Percentiles rank a stretch among this genome's conserved stretches.
Conservation (phyloP, 768 basidiomycete genomes). For the Russula compacta region DNA sequence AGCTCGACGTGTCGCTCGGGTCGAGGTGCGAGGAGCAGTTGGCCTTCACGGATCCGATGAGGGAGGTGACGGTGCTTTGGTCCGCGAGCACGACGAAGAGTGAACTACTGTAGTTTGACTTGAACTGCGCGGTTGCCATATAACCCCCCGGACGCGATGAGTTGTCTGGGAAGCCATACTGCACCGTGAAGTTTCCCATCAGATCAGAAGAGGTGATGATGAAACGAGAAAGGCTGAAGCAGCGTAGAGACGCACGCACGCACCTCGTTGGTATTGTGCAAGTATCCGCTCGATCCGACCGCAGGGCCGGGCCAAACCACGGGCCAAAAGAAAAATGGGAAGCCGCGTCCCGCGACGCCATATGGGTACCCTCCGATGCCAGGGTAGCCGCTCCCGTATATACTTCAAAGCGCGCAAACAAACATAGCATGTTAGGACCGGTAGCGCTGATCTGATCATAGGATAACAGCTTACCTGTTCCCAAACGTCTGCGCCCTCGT, state of each 20-base stretch:
- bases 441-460: too few species aligned
- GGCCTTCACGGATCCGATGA: slow-evolving; percentile 24
- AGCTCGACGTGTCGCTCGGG: slow-evolving; percentile 5
- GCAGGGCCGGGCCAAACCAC: slow-evolving; percentile 19
- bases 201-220: background rate
- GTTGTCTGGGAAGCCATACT: slow-evolving; percentile 31
- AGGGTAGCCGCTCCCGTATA: slow-evolving; percentile 27
- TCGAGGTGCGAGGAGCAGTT: slow-evolving; percentile 25
- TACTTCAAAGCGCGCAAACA: slow-evolving; percentile 3
- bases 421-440: background rate
- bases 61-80: slow-evolving; percentile 27
- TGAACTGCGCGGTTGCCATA: slow-evolving; percentile 23
- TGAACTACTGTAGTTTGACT: slow-evolving; percentile 24
- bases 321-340: slow-evolving; percentile 26
- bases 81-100: slow-evolving; percentile 31
- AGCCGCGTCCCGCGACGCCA: slow-evolving; percentile 17
- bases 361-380: background rate
- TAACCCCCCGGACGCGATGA: slow-evolving; percentile 30
- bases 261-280: slow-evolving; percentile 20
- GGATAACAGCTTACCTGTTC: slow-evolving; percentile 12
- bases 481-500: slow-evolving; percentile 21
- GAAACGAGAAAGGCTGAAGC: too few species aligned
- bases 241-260: background rate
- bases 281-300: slow-evolving; percentile 2
- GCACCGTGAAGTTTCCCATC: background rate